phyloP scores from a whole-genome alignment of 2,329 filamentous ascomycete genomes.

The Epichloe sylvatica region DNA sequence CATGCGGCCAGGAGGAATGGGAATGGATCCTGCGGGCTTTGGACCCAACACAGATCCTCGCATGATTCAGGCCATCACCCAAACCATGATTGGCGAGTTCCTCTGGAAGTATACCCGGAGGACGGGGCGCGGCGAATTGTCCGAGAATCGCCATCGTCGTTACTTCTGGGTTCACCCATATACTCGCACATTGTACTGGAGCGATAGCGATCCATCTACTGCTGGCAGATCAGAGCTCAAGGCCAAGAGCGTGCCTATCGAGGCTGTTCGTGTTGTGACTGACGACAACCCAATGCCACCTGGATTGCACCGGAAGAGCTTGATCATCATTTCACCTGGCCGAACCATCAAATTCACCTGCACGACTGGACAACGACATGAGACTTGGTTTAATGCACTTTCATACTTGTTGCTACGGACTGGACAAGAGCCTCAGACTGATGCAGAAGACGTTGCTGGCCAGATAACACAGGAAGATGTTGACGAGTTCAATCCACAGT shows the following conservation, averaged over 20 bases:
- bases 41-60: constrained; percentile 72
- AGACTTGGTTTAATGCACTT: constrained; percentile 96
- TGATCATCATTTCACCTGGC: constrained; percentile 80
- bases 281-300: constrained; percentile 95
- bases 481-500: constrained; percentile 69
- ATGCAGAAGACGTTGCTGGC: constrained; percentile 44
- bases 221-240: constrained; percentile 63
- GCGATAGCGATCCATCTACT: constrained; percentile 69
- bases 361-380: constrained; percentile 81
- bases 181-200: constrained; percentile 94
- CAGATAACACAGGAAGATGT: constrained; percentile 48
- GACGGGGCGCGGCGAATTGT: constrained; percentile 76
- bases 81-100: constrained; percentile 99
- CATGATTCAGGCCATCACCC: constrained; percentile 98
- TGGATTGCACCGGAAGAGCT: constrained; percentile 83
- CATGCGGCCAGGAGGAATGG: constrained; percentile 43
- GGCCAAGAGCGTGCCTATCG: constrained; percentile 84
- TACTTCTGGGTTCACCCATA: constrained; percentile 99
- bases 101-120: constrained; percentile 98
- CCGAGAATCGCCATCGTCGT: constrained; percentile 74
- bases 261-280: constrained; percentile 78
- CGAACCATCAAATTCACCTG: constrained; percentile 89
- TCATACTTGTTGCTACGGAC: constrained; percentile 82
- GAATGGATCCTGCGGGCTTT: constrained; percentile 43
- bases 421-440: constrained; percentile 46